Base-by-base conservation (phyloP, 768 basidiomycete species). In the Lactarius quietus region DNA sequence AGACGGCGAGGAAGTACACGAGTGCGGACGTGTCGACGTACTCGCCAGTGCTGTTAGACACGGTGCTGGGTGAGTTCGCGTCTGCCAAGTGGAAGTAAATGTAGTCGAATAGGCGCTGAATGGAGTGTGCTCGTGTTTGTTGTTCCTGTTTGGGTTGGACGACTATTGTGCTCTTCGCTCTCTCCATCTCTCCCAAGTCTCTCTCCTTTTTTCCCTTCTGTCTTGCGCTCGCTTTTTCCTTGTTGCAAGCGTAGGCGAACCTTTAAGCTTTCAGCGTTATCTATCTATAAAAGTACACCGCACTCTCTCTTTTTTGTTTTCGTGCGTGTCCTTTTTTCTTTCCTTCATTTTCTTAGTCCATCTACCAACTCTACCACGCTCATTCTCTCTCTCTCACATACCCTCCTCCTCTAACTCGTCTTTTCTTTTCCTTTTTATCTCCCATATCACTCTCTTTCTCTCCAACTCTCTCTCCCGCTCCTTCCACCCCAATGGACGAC, bases 401-500 rank as follows among this genome's bases (percentile, higher is more conserved):
- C 75, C 67, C 82, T 81, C 81, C 76, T 79, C 81, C 82, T 79
- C 83, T 85, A 80, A 82, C 81, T 76, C 79, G 78, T 74, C 77
- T 80, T 80, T 77, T 77, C 74, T 70, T 76, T 75, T 72, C 73
- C 80, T 78, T 76, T 75, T 76, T 74, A 80, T 65, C 69, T 68
- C 36, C 64, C 57, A 48, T 28, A 10, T n/a, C 53, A 56, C 58
- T 48, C 48, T 48, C 48, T 51, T 26, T 26, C 48, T 51, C 48
- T 12, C 48, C 23, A 51, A 51, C 48, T n/a, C 48, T 26, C 48
- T 62, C 62, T 63, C 71, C 43, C 58, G 63, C 55, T 61, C 54
- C 59, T 67, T 45, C 69, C 66, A 77, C 33, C 70, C 87, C 64
- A 36, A 70, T 90, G 90, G 88, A 89, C 80, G 88, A 91, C 82